Evolutionary conservation across 2,329 filamentous ascomycete genomes (phyloP).

Genomic region (Aspergillus fischeri): DNA sequence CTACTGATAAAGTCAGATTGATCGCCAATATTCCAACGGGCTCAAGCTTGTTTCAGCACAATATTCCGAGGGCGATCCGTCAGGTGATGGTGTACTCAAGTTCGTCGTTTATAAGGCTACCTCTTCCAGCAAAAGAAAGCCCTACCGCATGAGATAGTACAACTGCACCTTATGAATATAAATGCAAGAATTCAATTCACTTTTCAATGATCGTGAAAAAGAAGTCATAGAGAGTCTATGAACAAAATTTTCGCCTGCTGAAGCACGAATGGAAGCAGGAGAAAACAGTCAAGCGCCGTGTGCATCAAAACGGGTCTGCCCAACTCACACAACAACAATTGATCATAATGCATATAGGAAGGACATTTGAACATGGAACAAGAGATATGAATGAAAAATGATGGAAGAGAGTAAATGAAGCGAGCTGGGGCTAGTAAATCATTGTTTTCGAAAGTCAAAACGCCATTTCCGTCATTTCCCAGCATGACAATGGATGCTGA

Average conservation of each 20-base stretch:
- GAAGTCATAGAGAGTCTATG: neutral
- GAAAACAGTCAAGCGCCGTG: neutral
- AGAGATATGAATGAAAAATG: neutral
- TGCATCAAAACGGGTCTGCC: neutral
- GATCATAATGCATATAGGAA: neutral
- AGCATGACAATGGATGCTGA: slow-evolving; percentile 32
- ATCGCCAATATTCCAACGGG: neutral
- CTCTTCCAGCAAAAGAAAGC: neutral
- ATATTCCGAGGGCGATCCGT: neutral
- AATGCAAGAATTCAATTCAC: neutral
- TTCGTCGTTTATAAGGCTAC: neutral
- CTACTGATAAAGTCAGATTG: no score
- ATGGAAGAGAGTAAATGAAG: slow-evolving; percentile 8
- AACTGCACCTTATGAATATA: neutral
- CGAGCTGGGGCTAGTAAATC: slow-evolving; percentile 4
- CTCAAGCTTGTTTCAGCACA: neutral
- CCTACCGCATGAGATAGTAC: neutral
- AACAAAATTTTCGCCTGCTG: neutral
- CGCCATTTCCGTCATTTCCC: slow-evolving; percentile 33
- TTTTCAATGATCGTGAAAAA: neutral
- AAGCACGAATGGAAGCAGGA: neutral
- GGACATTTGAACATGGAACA: neutral
- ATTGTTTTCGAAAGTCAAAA: slow-evolving; percentile 25
- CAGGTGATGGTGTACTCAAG: neutral
- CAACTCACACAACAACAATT: neutral